Evolutionary conservation across 2,329 filamentous ascomycete genomes (phyloP), one percentile per base, ranked within the genome.

Genomic region (Venturia carpophila): DNA sequence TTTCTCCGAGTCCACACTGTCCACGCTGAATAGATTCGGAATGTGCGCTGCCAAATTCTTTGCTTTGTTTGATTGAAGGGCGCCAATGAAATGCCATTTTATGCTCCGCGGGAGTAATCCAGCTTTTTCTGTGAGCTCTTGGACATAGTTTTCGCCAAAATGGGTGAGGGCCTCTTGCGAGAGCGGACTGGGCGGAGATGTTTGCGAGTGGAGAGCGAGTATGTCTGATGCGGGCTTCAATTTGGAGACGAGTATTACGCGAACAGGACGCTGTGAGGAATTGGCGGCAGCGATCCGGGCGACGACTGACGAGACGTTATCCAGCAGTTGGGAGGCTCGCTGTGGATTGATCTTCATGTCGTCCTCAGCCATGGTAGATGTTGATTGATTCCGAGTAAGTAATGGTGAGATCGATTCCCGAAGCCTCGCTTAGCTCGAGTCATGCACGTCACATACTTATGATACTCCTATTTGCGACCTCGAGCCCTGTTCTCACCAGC

Each of bases 61-160:
- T 82, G 92, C 96, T 79, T 97, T 96, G 70, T 92, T 95, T 17
- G 90, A 92, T 77, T 99, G 94, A 47, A 99, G 79, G 0, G 90
- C 91, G 47, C 94, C 94, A 74, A 97, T 99, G 76, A 97, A 97
- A 77, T 99, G 94, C 94, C 94, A 99, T 71, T 83, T 83, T 69
- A 99, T 89, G 42, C 82, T 83, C 56, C 79, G 78, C 0, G 94
- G 93, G 13, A 99, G 83, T 24, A 96, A 74, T 43, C 84, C 83
- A 1, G 91, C 88, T 77, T 99, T 99, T 74, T 96, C 89, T 66
- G 83, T 82, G 64, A 99, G 84, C 76, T 99, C 94, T 71, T 82
- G 79, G 43, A 78, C 76, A 79, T 99, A 99, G 80, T 99, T 99
- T 78, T 99, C 94, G 71, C 94, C 94, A 75, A 97, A 97, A 78